Percentiles rank a stretch among this genome's conserved stretches.
Conservation (phyloP, 2,329 filamentous ascomycete genomes). For the Ceratocystis cubensis region DNA sequence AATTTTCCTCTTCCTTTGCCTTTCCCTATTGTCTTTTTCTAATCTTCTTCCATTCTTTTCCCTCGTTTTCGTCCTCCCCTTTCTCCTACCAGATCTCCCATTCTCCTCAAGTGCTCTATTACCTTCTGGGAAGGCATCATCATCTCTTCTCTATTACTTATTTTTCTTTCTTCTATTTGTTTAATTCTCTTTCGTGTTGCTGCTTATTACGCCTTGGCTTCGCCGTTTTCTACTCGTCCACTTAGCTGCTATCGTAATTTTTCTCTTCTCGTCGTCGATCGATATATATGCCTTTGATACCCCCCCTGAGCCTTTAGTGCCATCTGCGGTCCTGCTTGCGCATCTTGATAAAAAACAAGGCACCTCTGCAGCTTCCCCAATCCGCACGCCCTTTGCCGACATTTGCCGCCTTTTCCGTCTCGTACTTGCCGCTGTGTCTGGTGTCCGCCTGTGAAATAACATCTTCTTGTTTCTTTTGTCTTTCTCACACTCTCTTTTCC, state of each 20-base stretch:
- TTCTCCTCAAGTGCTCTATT: neutral
- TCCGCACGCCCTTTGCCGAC: neutral
- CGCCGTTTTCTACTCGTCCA: neutral
- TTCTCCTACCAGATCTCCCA: neutral
- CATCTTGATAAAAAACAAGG: conserved; percentile 1
- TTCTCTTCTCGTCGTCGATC: conserved; percentile 4
- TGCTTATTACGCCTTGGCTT: neutral
- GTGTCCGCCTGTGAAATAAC: neutral
- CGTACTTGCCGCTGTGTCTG: neutral
- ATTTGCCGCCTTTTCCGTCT: neutral
- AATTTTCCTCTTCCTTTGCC: neutral
- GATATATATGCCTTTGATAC: conserved; percentile 9
- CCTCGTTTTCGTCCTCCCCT: neutral
- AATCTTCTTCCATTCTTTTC: neutral
- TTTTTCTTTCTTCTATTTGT: conserved; percentile 7
- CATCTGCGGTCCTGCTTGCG: neutral
- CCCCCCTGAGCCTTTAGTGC: neutral
- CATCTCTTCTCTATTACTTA: neutral
- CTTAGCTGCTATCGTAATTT: neutral
- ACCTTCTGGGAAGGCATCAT: conserved; percentile 13
- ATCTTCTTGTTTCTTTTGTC: too few relatives aligned
- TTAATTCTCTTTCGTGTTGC: neutral
- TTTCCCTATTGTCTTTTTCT: neutral
- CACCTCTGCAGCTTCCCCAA: neutral
- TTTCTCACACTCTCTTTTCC: neutral